These are phyloP conservation scores for Ramularia endophylla DNA, from an alignment of 2,329 filamentous ascomycete species.

Conservation along the genomic window DNA sequence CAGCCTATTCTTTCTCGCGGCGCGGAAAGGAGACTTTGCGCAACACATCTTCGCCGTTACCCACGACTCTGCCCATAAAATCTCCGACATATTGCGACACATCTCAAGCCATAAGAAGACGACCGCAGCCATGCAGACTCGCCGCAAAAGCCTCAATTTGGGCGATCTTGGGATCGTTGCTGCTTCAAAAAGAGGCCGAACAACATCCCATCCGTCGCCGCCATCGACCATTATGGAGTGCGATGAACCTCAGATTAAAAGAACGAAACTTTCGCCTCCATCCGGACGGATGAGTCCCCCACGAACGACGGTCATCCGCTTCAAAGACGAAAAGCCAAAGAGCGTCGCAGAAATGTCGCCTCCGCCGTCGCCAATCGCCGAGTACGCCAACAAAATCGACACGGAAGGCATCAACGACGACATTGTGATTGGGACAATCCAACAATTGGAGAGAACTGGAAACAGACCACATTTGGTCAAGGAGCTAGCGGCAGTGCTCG, in stretches of 20 bases:
- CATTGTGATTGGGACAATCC: constrained; percentile 84
- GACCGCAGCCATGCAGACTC: constrained; percentile 69
- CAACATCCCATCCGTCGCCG: constrained; percentile 47
- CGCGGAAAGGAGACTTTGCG: too few species aligned
- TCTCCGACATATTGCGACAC: constrained; percentile 2
- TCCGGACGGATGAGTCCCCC: constrained; percentile 39
- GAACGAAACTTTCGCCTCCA: constrained; percentile 62
- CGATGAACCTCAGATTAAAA: constrained; percentile 51
- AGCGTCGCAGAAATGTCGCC: constrained; percentile 65
- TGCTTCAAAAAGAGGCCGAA: constrained; percentile 46
- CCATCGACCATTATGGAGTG: constrained; percentile 59
- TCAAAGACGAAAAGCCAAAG: constrained; percentile 44
- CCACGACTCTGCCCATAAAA: background rate
- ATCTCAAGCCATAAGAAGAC: constrained; percentile 2
- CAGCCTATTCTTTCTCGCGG: background rate
- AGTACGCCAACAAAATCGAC: constrained; percentile 56
- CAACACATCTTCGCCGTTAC: background rate
- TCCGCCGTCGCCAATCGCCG: constrained; percentile 63
- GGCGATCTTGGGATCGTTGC: constrained; percentile 90
- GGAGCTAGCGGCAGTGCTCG: constrained; percentile 77
- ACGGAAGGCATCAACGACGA: constrained; percentile 85
- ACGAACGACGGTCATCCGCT: constrained; percentile 38
- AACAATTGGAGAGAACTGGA: constrained; percentile 79
- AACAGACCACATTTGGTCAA: constrained; percentile 94
- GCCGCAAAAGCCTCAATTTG: constrained; percentile 90